These are phyloP conservation scores for Mimosa pudica DNA, from an alignment of 306 rosid genomes.

Conservation along the genomic window DNA sequence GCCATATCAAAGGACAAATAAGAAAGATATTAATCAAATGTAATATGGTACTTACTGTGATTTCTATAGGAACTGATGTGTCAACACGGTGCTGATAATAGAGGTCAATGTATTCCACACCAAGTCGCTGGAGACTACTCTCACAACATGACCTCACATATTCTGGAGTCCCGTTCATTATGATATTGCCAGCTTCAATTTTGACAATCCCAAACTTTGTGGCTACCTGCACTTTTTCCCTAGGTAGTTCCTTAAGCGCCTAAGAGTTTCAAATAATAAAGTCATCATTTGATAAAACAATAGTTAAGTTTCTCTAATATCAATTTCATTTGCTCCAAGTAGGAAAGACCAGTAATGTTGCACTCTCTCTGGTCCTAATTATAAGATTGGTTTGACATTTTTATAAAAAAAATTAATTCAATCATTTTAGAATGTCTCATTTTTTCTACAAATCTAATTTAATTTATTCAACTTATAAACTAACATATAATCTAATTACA, in stretches of 20 bases:
- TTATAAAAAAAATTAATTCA: too few relatives aligned
- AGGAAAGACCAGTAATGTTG: neutral
- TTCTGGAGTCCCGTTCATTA: constrained; percentile 75
- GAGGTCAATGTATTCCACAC: constrained; percentile 71
- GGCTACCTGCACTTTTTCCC: constrained; percentile 75
- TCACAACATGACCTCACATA: constrained; percentile 78
- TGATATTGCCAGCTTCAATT: constrained; percentile 25
- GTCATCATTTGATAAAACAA: neutral
- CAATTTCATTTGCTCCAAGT: neutral
- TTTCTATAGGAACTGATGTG: constrained; percentile 75
- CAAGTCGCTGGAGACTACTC: constrained; percentile 79
- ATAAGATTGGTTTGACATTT: too few relatives aligned
- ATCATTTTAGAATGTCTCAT: too few relatives aligned
- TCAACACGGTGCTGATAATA: constrained; percentile 87
- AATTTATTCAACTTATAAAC: too few relatives aligned
- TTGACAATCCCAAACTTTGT: constrained; percentile 72
- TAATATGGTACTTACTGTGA: constrained; percentile 53
- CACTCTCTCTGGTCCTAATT: too few relatives aligned
- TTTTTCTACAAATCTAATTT: too few relatives aligned
- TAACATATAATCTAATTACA: too few relatives aligned
- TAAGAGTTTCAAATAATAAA: constrained; percentile 20
- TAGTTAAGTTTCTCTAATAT: too few relatives aligned
- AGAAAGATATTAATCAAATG: neutral
- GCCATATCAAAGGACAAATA: neutral
- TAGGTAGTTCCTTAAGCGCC: constrained; percentile 57